phyloP scores from a whole-genome alignment of 2,329 filamentous ascomycete genomes.

The Aspergillus sp. region DNA sequence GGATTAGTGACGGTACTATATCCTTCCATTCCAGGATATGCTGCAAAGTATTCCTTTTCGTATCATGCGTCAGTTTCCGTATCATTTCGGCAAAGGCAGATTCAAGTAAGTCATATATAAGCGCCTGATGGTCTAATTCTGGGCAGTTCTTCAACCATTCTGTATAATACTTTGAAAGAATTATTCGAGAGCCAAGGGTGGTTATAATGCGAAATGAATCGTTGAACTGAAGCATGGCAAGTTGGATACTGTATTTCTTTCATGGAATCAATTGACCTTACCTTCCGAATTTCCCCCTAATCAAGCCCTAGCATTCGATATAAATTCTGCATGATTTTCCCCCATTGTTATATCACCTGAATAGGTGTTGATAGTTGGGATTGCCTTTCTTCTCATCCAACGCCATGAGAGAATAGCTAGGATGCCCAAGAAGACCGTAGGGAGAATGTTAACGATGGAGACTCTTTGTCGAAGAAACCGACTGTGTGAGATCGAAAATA shows the following conservation, averaged over 20 bases:
- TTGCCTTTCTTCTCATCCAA: not conserved
- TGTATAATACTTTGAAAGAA: conserved; percentile 2
- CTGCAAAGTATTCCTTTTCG: conserved; percentile 3
- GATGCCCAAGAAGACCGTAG: not conserved
- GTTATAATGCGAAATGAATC: conserved; percentile 4
- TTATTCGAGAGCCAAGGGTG: conserved; percentile 2
- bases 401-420: not conserved
- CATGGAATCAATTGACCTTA: not conserved
- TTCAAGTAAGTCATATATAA: conserved; percentile 2
- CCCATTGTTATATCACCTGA: not conserved
- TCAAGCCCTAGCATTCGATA: not conserved
- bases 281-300: not conserved
- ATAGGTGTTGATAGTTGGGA: conserved; percentile 3
- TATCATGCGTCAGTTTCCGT: not conserved
- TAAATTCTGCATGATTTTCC: conserved; percentile 1
- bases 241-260: not conserved
- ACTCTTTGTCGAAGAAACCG: not conserved
- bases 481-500: not conserved
- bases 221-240: not conserved
- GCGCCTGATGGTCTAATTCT: conserved; percentile 2
- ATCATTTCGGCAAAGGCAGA: not conserved
- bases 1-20: not conserved
- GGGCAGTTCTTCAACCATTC: conserved; percentile 1
- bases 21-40: conserved; percentile 3
- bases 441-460: not conserved